Base-by-base conservation (phyloP, 805 yeast genomes). In the Saturnispora kantuleensis region DNA sequence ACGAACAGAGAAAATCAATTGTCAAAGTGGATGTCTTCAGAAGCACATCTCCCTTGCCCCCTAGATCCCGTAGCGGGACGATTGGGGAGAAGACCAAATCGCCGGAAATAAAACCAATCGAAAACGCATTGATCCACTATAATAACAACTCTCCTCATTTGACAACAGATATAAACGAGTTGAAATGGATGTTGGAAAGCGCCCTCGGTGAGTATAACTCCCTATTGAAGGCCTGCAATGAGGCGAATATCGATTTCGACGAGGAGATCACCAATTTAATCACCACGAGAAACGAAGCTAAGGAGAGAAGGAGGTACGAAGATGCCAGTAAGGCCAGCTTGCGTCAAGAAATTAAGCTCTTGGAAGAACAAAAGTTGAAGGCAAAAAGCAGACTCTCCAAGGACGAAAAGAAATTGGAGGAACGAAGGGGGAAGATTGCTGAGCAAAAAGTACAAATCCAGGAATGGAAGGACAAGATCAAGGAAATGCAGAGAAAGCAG, bases 191-290 rank as follows among this genome's bases (percentile, higher is more conserved):
- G 35, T 52, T 70, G 18, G 74, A 69, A 50, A 55, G 65, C 5
- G 68, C 69, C 1, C 64, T 69, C 36, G 72, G 67, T 26, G 72
- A 69, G 28, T 58, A 68, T 12, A 62, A 65, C 39, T 52, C 61
- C 8, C 53, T 67, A 13, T 48, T 65, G 47, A 56, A 53, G 21
- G 65, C 68, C 13, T 63, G 62, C 45, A 51, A 52, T 31, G 64
- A 61, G 32, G 51, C 60, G 0, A 56, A 59, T 29, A n/a, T 43
- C 5, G 73, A 70, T 35, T 66, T 64, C 46, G 51, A 56, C 34
- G 73, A 70, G 26, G 69, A 67, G 43, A 70, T 67, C 40, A 42
- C 49, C 0, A 56, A 57, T 12, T 52, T 68, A 44, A 46, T 58
- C 1, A 55, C 61, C 13, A 67, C 65, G 26, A 56, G 67, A 36